Percentiles rank a stretch among this genome's conserved stretches.
phyloP scores from a whole-genome alignment of 2,329 filamentous ascomycete genomes.

The Trichoderma sp. region DNA sequence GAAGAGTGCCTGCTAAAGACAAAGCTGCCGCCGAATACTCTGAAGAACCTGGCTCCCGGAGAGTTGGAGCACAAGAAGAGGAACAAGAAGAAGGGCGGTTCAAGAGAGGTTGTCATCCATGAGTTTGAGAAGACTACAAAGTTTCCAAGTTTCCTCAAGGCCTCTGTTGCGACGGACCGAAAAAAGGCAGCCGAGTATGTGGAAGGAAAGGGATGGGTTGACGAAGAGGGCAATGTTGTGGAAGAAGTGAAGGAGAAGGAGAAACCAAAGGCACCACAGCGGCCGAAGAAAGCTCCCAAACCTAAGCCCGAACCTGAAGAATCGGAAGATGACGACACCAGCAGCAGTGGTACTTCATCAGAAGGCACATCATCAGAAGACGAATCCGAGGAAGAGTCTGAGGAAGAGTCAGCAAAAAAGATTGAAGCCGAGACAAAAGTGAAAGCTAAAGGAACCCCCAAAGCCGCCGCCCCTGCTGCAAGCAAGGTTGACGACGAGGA shows the following conservation, averaged over 20 bases:
- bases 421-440: background rate
- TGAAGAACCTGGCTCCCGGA: conserved; percentile 48
- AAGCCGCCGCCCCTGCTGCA: background rate
- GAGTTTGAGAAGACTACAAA: conserved; percentile 88
- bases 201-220: conserved; percentile 87
- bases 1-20: conserved; percentile 86
- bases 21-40: conserved; percentile 60
- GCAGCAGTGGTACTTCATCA: conserved; percentile 46
- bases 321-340: conserved; percentile 44
- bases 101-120: conserved; percentile 70
- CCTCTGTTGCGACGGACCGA: conserved; percentile 40
- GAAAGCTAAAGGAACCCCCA: conserved; percentile 35
- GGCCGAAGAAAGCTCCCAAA: conserved; percentile 34
- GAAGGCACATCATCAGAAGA: conserved; percentile 37
- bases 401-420: conserved; percentile 17
- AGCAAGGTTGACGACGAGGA: conserved; percentile 23
- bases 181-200: conserved; percentile 64
- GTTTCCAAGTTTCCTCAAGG: conserved; percentile 79
- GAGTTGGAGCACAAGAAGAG: conserved; percentile 60
- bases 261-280: conserved; percentile 22
- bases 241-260: conserved; percentile 57
- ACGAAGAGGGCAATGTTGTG: conserved; percentile 75
- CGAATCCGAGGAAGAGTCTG: background rate
- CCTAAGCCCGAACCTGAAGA: conserved; percentile 32
- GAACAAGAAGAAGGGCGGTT: conserved; percentile 58